Base-by-base conservation (phyloP, 2,329 filamentous ascomycete species). In the Emergomyces africanus region DNA sequence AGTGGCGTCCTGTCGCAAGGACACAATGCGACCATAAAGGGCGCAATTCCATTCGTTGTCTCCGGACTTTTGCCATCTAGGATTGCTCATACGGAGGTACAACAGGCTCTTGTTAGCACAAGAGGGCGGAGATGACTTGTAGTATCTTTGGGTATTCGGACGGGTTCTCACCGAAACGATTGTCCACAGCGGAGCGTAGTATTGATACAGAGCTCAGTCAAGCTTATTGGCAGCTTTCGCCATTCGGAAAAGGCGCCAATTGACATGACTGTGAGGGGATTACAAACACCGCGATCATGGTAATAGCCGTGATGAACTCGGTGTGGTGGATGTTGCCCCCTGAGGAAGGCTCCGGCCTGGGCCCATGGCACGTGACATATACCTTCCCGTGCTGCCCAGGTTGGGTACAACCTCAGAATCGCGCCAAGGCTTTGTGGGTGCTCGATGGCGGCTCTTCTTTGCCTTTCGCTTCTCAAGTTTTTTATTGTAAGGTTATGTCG, bases 181-280 rank as follows among this genome's bases (percentile, higher is more conserved):
- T 99, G 94, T 3, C 94, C 94, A 71, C 94, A 99, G 62, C 92
- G 86, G 39, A 99, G 78, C 0, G 90, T 96, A 0, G 92, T 99
- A 67, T 96, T 90, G 64, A 99, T 90, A 71, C 90, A 96, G 3
- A 99, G 82, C 70, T 99, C 94, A 3, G 85, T 83, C 39, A 96
- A 76, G 61, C 80, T 88, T 46, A 96, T 77, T 28, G 94, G 90
- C 65, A 99, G 76, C 76, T 89, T 95, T 64, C 84, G 84, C 94
- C 94, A 99, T 70, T 89, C 87, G 18, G 85, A 79, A n/a, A 83
- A 77, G 35, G 79, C 79, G 54, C 71, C 71, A 54, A 73, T 59
- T 50, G 76, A 69, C 74, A 76, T 72, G 54, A 28, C 65, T 50
- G 20, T 6, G n/a, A 41, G 15, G 15, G 42, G 20, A 55, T 14